Conservation (phyloP, 306 rosid genomes). For the Crataegus laevigata region DNA sequence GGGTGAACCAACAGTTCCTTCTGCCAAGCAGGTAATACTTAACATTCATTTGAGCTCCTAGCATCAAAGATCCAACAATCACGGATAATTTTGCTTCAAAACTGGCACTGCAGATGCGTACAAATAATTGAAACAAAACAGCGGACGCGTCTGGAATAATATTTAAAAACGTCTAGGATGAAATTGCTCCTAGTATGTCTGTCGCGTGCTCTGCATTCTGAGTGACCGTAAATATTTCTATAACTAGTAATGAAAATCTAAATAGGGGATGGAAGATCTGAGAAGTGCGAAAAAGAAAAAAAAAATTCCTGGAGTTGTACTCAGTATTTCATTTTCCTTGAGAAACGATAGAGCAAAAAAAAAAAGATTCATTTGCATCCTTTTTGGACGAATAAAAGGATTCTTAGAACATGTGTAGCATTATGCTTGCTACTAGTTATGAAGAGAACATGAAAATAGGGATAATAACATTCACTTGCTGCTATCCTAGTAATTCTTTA, state of each 20-base stretch:
- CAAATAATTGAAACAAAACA: not conserved
- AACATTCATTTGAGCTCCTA: not conserved
- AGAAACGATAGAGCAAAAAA: no score
- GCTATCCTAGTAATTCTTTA: not conserved
- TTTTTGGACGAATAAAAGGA: not conserved
- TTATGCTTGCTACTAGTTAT: not conserved
- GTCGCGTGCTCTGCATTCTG: no score
- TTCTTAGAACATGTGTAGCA: not conserved
- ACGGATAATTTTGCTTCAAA: not conserved
- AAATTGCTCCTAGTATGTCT: not conserved
- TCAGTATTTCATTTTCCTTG: no score
- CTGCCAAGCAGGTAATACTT: conserved; percentile 79
- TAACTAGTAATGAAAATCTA: no score
- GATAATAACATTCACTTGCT: not conserved
- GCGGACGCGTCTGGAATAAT: not conserved
- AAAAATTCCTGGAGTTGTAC: no score
- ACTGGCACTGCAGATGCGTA: no score
- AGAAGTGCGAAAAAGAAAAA: no score
- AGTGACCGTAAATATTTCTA: no score
- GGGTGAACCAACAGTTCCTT: conserved; percentile 89
- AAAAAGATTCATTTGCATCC: no score
- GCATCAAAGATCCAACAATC: not conserved
- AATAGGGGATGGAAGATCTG: no score
- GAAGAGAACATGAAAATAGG: not conserved
- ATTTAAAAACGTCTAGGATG: not conserved